Base-by-base conservation (phyloP, 2,329 filamentous ascomycete species). In the Cladophialophora bantiana region DNA sequence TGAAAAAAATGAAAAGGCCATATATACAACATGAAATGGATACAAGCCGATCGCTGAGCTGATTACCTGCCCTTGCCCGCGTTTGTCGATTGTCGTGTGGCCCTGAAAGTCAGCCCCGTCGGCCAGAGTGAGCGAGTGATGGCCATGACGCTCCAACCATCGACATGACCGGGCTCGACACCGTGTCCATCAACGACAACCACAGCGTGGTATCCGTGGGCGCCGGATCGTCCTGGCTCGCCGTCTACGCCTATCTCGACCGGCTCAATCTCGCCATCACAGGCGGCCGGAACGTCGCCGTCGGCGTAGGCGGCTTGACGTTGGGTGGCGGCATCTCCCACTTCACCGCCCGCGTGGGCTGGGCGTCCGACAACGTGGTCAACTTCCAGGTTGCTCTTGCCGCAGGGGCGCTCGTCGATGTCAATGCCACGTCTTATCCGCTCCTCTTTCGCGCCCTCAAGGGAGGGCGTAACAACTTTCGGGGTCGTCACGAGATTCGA, bases 391-490 rank as follows among this genome's bases (percentile, higher is more conserved):
- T 88, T 45, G 85, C 88, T 3, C 78, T 87, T 0, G 81, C 83
- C 15, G 79, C 83, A 67, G 83, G 84, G 7, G 73, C 76, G 4
- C 78, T 86, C 52, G 75, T 84, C 45, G 81, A 79, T 3, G 84
- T 82, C 2, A 83, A 79, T 15, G 71, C 73, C 4, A 72, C 72
- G 0, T 72, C 76, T 7, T 76, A 87, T 66, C 66, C 79, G 0
- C 85, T 87, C 64, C 77, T 89, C 6, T 87, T 79, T 74, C 78
- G 78, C 68, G 84, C 83, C 0, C 79, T 88, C 3, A 83, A 83
- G 64, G 86, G 86, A 9, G 86, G 86, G 15, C 73, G 74, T 2
- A 82, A 83, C n/a, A 87, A 85, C 72, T 86, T 86, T 83, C 67
- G 85, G 84, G 53, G 79, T 85, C 68, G 67, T 69, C 55, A 69